Evolutionary conservation across 352 stramenopile genomes (phyloP).

Genomic region (Phytophthora capsici): DNA sequence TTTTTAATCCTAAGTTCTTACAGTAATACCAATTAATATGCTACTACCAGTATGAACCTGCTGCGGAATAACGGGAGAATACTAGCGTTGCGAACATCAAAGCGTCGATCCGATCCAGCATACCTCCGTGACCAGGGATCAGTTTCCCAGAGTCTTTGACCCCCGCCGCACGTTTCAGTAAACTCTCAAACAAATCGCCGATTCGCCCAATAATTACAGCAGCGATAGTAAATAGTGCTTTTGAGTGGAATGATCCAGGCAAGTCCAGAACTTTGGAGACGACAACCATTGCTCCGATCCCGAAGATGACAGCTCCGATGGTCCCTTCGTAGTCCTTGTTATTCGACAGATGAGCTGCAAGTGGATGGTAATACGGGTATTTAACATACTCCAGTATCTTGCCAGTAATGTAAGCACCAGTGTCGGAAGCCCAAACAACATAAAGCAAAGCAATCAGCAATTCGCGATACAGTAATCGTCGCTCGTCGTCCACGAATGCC

Average conservation of each 20-base stretch:
- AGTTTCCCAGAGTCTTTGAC: conserved; percentile 96
- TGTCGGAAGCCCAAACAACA: conserved; percentile 85
- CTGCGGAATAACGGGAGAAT: conserved; percentile 54
- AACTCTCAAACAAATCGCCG: conserved; percentile 94
- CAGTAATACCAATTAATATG: too few species aligned
- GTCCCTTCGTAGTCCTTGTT: conserved; percentile 97
- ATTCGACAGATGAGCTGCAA: conserved; percentile 90
- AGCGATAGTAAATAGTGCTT: conserved; percentile 81
- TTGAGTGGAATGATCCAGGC: conserved; percentile 71
- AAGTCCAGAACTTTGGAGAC: conserved; percentile 59
- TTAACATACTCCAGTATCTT: conserved; percentile 85
- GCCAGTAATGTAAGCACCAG: conserved; percentile 94
- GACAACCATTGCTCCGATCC: conserved; percentile 84
- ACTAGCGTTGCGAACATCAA: conserved; percentile 90
- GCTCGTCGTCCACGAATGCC: conserved; percentile 64
- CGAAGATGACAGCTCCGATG: conserved; percentile 79
- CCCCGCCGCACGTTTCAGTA: conserved; percentile 94
- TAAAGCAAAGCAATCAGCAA: conserved; percentile 67
- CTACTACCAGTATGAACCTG: background rate
- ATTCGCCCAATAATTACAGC: conserved; percentile 92
- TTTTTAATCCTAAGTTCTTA: background rate
- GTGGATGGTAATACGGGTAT: conserved; percentile 76
- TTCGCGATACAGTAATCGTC: conserved; percentile 50
- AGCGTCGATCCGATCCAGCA: conserved; percentile 95
- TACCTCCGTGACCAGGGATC: conserved; percentile 94